Evolutionary conservation across 2,329 filamentous ascomycete genomes (phyloP).

Genomic region (Talaromyces sp.): DNA sequence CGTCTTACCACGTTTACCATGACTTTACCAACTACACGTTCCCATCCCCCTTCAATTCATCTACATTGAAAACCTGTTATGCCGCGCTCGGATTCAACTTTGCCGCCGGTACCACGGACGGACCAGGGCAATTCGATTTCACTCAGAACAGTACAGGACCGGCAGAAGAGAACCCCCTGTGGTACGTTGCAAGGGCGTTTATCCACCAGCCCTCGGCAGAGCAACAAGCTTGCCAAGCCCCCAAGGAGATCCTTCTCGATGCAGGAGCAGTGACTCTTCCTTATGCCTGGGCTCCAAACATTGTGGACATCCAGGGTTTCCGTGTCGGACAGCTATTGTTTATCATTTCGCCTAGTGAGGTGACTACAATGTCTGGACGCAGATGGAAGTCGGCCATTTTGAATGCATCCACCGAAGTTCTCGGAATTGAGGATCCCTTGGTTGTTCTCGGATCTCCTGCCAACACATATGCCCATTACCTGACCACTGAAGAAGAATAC

Average conservation of each 20-base stretch:
- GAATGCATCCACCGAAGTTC: constrained; percentile 48
- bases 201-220: constrained; percentile 65
- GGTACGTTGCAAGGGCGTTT: constrained; percentile 69
- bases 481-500: constrained; percentile 76
- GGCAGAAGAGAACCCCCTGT: constrained; percentile 67
- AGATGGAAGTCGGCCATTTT: constrained; percentile 74
- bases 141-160: constrained; percentile 81
- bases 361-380: constrained; percentile 85
- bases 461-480: constrained; percentile 85
- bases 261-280: constrained; percentile 75
- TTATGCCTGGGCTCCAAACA: constrained; percentile 85
- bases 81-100: constrained; percentile 90
- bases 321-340: constrained; percentile 81
- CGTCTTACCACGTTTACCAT: constrained; percentile 79
- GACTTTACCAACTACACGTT: constrained; percentile 76
- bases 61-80: constrained; percentile 66
- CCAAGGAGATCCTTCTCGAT: constrained; percentile 83
- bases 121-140: constrained; percentile 88
- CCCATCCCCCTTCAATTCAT: constrained; percentile 61
- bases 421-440: constrained; percentile 54
- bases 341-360: constrained; percentile 80
- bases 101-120: constrained; percentile 86
- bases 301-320: constrained; percentile 82
- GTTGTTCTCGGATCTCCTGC: constrained; percentile 84
- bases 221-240: constrained; percentile 70